A percentile compares a stretch with the other conserved stretches of the same genome.
phyloP scores from a whole-genome alignment of 2,329 filamentous ascomycete genomes.

The Arthrobotrys iridis region DNA sequence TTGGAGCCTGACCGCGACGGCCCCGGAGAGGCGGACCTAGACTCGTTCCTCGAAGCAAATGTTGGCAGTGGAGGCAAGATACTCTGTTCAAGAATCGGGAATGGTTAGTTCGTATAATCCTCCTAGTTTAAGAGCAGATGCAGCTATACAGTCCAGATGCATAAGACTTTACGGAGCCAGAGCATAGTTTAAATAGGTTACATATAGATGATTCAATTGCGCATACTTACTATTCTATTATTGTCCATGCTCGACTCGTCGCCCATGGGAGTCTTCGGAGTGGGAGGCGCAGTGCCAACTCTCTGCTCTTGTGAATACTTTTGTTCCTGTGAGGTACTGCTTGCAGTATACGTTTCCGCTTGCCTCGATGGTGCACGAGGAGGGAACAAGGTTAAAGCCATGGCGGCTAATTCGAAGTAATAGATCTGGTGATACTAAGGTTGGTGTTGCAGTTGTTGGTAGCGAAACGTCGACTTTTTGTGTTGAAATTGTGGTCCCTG shows the following conservation, averaged over 20 bases:
- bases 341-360: slow-evolving; percentile 38
- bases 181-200: neutral
- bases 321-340: slow-evolving; percentile 12
- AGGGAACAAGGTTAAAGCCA: slow-evolving; percentile 52
- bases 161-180: too few species aligned
- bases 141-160: neutral
- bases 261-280: slow-evolving; percentile 18
- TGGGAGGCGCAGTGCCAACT: slow-evolving; percentile 21
- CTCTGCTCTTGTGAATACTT: slow-evolving; percentile 11
- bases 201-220: neutral
- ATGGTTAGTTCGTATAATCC: neutral
- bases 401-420: slow-evolving; percentile 10
- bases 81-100: slow-evolving; percentile 16
- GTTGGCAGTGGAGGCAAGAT: slow-evolving; percentile 43
- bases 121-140: neutral
- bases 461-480: slow-evolving; percentile 17
- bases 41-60: slow-evolving; percentile 42
- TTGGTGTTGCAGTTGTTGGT: slow-evolving; percentile 23
- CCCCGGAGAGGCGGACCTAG: slow-evolving; percentile 34
- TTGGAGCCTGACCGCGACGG: slow-evolving; percentile 38
- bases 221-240: slow-evolving; percentile 48
- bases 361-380: slow-evolving; percentile 52
- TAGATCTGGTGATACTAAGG: slow-evolving; percentile 3
- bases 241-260: slow-evolving; percentile 8
- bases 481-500: slow-evolving; percentile 36